Evolutionary conservation across 345 rosid genomes (phyloP), one percentile per base, ranked within the genome.

Genomic region (Crucihimalaya himalaica): DNA sequence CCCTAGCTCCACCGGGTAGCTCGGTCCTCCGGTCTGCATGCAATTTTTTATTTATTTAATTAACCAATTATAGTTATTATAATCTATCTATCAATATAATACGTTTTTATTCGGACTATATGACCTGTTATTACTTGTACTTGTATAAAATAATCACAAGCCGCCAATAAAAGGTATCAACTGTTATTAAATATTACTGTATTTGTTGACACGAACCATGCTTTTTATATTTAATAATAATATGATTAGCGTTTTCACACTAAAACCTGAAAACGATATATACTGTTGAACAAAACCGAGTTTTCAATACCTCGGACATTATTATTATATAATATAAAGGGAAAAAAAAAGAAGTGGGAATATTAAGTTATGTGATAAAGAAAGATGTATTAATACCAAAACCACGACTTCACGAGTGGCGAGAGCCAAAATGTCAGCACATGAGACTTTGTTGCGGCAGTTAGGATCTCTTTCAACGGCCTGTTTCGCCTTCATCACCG

Each of bases 391-490:
- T 10, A n/a, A 43, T 78, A 78, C 78, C 88, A 91, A 77, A 39
- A 66, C 71, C 6, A 93, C 46, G 64, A 89, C 94, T 43, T 93
- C 98, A 80, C 97, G 85, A 5, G 97, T 81, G 1, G 98, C 98
- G 7, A 94, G 85, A 75, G 94, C 96, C 29, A 94, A 79, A 54
- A 94, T 89, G 74, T 94, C 98, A 40, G 98, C 96, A 70, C 97
- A 94, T 3, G 98, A 91, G 48, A 94, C 98, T 84, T 81, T 91
- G 86, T 89, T 91, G 67, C 80, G 84, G 83, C 98, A 94, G n/a
- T 61, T 60, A 1, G 98, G 87, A 77, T 69, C 77, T 0, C 82
- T 72, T 13, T 94, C 98, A 8, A 94, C 84, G 5, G 95, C 95
- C 3, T 86, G 89, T 76, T 94, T 94, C 4, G 98, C 97, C 70